Evolutionary conservation across 2,329 filamentous ascomycete species (phyloP), one percentile per base, ranked within the genome.

Genomic region (Daldinia sp.): DNA sequence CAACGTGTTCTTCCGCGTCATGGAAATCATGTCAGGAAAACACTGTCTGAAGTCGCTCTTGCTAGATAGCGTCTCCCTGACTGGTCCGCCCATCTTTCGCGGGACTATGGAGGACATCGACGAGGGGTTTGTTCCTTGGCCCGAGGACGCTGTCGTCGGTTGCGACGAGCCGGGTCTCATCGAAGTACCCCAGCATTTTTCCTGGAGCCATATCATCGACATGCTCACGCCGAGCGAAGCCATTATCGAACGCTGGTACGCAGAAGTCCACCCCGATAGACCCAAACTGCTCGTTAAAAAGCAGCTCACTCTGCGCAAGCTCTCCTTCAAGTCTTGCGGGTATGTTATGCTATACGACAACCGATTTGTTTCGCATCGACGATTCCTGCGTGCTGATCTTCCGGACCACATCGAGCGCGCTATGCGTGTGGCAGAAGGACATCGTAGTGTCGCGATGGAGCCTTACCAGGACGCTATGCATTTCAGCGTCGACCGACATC

Each of bases 21-120:
- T 88, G 60, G 76, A 77, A 2, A 72, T 75, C 3, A 83, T 88
- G 73, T 78, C 81, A 17, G 71, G 76, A 4, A 72, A 75, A 6
- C 3, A 27, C 2, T 78, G 74, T 1, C 74, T 91, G 10, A 78
- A 83, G 63, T 82, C 80, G 17, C 73, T 92, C 13, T 81, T 82
- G 7, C 76, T 92, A 1, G 82, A 90, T 67, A 88, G 87, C 0
- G 85, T 91, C 0, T 92, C 89, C 5, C 75, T 91, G 35, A 87
- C 84, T 11, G 83, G 83, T 0, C 77, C 79, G 30, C 75, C 79
- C 1, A 74, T 74, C 8, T 49, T 52, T 15, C 49, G 57, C 25
- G 39, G 25, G 9, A 2, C 1, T 2, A n/a, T 27, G 10, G 21
- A 58, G 8, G 15, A 37, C 6, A 45, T 57, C 10, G 5, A 6